phyloP scores from a whole-genome alignment of 257 asterid species.

The Petunia secreta region DNA sequence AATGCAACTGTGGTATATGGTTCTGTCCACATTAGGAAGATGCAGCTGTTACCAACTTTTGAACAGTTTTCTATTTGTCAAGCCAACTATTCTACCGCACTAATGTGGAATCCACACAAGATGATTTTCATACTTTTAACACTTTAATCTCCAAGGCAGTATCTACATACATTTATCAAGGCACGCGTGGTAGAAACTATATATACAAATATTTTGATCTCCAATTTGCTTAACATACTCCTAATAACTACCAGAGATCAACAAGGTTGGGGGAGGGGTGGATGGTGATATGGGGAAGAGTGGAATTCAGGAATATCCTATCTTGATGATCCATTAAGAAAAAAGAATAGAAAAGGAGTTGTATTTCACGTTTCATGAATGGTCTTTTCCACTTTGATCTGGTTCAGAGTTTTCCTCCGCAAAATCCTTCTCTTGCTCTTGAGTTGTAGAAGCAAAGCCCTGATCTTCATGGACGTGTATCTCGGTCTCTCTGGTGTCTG shows the following conservation, averaged over 20 bases:
- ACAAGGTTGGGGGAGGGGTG: neutral
- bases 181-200: neutral
- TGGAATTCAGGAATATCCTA: neutral
- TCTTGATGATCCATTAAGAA: constrained; percentile 4
- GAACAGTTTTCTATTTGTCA: no score
- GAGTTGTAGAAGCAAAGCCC: constrained; percentile 36
- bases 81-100: no score
- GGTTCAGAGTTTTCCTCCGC: constrained; percentile 40
- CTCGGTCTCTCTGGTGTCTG: constrained; percentile 40
- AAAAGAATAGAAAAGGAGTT: neutral
- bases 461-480: constrained; percentile 42
- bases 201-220: neutral
- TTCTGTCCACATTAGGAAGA: no score
- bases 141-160: no score
- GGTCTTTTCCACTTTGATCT: constrained; percentile 36
- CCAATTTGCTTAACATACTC: constrained; percentile 19
- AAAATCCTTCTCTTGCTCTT: constrained; percentile 49
- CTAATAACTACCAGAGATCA: constrained; percentile 13
- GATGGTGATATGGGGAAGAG: neutral
- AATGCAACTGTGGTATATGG: no score
- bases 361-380: constrained; percentile 20
- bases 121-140: no score
- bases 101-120: no score
- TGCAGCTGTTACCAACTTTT: no score
- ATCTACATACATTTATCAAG: constrained; percentile 10